Evolutionary conservation across 805 yeast species (phyloP).

Genomic region (Torulaspora gathmanii): DNA sequence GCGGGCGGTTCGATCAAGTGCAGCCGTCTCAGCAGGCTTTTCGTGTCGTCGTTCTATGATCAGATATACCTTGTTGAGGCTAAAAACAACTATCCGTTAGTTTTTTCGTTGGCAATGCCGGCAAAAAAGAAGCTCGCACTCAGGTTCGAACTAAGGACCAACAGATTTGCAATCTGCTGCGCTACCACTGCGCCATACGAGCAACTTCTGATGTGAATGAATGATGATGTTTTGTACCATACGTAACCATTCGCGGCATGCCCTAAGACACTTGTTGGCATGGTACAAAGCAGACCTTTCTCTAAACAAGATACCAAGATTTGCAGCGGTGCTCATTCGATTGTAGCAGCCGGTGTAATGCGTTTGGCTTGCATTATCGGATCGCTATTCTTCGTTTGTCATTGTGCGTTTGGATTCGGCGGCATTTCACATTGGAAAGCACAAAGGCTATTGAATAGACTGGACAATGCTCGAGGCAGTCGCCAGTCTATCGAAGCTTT

Average conservation of each 20-base stretch:
- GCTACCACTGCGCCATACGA: constrained; percentile 96
- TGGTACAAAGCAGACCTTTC: background rate
- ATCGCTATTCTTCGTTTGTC: background rate
- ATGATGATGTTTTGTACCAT: background rate
- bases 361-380: background rate
- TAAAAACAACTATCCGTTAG: too few relatives aligned
- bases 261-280: background rate
- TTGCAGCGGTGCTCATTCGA: background rate
- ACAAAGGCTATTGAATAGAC: constrained; percentile 4
- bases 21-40: too few relatives aligned
- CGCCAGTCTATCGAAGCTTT: constrained; percentile 3
- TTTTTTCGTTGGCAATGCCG: too few relatives aligned
- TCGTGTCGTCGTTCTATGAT: too few relatives aligned
- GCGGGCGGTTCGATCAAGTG: too few relatives aligned
- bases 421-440: background rate
- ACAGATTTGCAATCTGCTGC: constrained; percentile 98
- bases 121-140: constrained; percentile 64
- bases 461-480: constrained; percentile 10
- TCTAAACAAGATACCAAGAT: too few relatives aligned
- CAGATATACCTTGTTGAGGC: too few relatives aligned
- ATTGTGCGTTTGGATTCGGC: background rate
- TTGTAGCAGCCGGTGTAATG: background rate
- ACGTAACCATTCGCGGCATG: too few relatives aligned
- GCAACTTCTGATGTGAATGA: constrained; percentile 31
- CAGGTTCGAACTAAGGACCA: constrained; percentile 98